phyloP scores from a whole-genome alignment of 2,329 filamentous ascomycete species.

The Diaporthe aspalathi region DNA sequence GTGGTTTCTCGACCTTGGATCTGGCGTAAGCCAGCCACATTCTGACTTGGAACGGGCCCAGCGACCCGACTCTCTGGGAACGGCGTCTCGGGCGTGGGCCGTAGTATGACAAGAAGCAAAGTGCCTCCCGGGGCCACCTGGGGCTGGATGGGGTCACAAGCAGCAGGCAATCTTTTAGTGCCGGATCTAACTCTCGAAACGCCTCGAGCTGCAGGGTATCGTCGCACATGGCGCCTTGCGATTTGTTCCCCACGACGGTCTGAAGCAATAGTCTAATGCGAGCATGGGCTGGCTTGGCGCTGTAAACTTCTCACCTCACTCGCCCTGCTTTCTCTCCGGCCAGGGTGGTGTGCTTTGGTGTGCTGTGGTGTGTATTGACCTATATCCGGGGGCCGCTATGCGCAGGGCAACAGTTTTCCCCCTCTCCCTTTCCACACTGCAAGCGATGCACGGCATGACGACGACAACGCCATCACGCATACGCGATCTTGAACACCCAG shows the following conservation, averaged over 20 bases:
- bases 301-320: conserved; percentile 26
- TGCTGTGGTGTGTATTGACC: not conserved
- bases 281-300: conserved; percentile 19
- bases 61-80: conserved; percentile 37
- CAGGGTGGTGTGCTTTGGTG: conserved; percentile 11
- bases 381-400: conserved; percentile 21
- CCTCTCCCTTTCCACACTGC: not conserved
- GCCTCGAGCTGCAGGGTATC: conserved; percentile 22
- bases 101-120: conserved; percentile 14
- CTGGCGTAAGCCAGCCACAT: conserved; percentile 5
- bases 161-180: conserved; percentile 33
- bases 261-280: conserved; percentile 35
- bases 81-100: conserved; percentile 26
- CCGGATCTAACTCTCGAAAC: conserved; percentile 26
- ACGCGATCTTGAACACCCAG: conserved; percentile 57
- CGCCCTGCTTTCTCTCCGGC: not conserved
- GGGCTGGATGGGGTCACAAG: conserved; percentile 17
- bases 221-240: conserved; percentile 37
- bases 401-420: not conserved
- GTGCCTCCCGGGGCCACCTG: not conserved
- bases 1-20: conserved; percentile 4
- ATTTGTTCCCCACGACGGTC: conserved; percentile 34
- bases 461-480: conserved; percentile 36
- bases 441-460: not conserved
- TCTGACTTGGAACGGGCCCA: not conserved